Base-by-base conservation (phyloP, 192 early-diverging fungal genomes). In the Podila verticillata region DNA sequence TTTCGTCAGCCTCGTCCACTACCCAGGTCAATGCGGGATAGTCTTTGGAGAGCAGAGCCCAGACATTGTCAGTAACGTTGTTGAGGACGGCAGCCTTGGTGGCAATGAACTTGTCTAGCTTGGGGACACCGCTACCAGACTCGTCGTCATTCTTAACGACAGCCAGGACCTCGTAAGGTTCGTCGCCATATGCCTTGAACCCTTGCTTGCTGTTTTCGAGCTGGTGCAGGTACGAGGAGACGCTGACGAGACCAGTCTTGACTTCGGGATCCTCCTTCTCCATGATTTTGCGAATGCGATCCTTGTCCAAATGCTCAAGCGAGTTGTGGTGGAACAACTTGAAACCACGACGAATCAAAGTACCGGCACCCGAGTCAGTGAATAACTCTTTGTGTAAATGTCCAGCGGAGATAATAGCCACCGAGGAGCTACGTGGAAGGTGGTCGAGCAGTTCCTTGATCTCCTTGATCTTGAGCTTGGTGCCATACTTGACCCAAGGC, bases 301-400 rank as follows among this genome's bases (percentile, higher is more conserved):
- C 93, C 65, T 89, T 81, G 84, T 99, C 96, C 5, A 94, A 72
- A 15, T 92, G 83, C 4, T 88, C 86, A 62, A 95, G 78, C 24
- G 84, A 86, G 66, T 88, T 79, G 79, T 91, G 88, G 65, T 90
- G 90, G 71, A 93, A 93, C 36, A 99, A 84, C 65, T 93, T 90
- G 90, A 98, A 92, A 32, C 97, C 98, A 44, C 98, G 95, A 63
- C 97, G 95, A 51, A 99, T 96, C 59, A 99, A 87, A 7, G 98
- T 99, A 30, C 97, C 97, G 7, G 98, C 94, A n/a, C 98, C 97
- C 66, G 89, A 91, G 83, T 98, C 95, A 36, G 98, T 99, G 68
- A 99, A 99, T 57, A 99, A 87, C 84, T 99, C 98, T 88, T 99
- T 99, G 87, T 98, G 98, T 47, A 99, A 86, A 70, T 99, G 95